phyloP scores from a whole-genome alignment of 371 early-diverging fungal species.

The Mortierella sp. region DNA sequence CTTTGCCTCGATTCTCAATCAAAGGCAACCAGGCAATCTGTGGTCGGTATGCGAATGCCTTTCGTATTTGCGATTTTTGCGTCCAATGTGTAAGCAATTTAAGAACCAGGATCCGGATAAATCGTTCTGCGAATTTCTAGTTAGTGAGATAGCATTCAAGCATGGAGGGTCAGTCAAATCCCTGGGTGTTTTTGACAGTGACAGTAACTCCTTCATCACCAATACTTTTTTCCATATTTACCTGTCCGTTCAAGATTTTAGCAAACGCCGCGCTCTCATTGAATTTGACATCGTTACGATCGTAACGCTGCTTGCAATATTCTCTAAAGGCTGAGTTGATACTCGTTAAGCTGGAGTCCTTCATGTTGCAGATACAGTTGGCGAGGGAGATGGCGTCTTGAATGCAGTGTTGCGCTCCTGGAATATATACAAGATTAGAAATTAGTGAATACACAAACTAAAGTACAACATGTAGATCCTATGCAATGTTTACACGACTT shows the following conservation, averaged over 20 bases:
- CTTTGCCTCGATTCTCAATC: constrained; percentile 11
- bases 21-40: constrained; percentile 13
- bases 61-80: neutral
- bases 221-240: neutral
- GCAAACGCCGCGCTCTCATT: neutral
- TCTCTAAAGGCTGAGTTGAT: constrained; percentile 4
- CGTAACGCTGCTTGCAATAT: neutral
- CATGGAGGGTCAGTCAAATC: too few relatives aligned
- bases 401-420: constrained; percentile 21
- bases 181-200: too few relatives aligned
- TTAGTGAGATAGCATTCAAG: too few relatives aligned
- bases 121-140: neutral
- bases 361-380: constrained; percentile 11
- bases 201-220: neutral
- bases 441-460: too few relatives aligned
- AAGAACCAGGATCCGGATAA: neutral
- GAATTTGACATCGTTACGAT: neutral
- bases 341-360: neutral
- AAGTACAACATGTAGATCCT: too few relatives aligned
- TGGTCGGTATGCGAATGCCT: constrained; percentile 6
- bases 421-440: neutral
- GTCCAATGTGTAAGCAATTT: constrained; percentile 4
- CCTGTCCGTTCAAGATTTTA: neutral
- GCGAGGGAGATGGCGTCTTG: constrained; percentile 20
- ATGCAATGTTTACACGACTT: neutral